A percentile compares a stretch with the other conserved stretches of the same genome.
phyloP scores from a whole-genome alignment of 345 rosid genomes.

The Moringa oleifera region DNA sequence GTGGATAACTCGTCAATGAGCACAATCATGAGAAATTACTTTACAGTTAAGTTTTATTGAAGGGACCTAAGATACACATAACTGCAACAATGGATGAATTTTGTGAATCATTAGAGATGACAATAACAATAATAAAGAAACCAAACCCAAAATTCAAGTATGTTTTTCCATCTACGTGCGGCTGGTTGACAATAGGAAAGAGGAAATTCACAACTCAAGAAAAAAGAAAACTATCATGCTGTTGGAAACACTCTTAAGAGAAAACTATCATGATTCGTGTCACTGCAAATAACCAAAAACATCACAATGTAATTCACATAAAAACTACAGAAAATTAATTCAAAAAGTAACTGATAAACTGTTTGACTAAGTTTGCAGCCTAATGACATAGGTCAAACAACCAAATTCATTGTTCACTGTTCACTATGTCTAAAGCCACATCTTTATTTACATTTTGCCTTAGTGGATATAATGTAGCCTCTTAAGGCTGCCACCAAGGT shows the following conservation, averaged over 20 bases:
- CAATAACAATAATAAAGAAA: too few species aligned
- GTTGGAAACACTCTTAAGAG: neutral
- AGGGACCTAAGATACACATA: neutral
- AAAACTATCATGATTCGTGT: neutral
- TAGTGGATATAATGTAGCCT: neutral
- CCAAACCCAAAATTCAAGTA: too few species aligned
- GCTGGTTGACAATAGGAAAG: too few species aligned
- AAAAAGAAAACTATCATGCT: neutral
- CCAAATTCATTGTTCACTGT: neutral
- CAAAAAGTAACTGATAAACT: neutral
- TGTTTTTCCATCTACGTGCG: too few species aligned
- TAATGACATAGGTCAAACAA: neutral
- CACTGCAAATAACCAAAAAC: neutral
- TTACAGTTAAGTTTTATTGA: neutral
- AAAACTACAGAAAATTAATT: neutral
- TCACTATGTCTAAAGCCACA: neutral
- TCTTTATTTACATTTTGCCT: neutral
- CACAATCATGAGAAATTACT: neutral
- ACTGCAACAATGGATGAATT: neutral
- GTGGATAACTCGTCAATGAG: neutral
- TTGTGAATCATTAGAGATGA: neutral
- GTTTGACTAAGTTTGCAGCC: neutral
- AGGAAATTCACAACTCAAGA: too few species aligned
- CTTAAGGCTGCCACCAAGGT: constrained; percentile 1
- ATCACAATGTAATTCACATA: neutral